Conservation (phyloP, 2,329 filamentous ascomycete species). For the Sporothrix luriei region DNA sequence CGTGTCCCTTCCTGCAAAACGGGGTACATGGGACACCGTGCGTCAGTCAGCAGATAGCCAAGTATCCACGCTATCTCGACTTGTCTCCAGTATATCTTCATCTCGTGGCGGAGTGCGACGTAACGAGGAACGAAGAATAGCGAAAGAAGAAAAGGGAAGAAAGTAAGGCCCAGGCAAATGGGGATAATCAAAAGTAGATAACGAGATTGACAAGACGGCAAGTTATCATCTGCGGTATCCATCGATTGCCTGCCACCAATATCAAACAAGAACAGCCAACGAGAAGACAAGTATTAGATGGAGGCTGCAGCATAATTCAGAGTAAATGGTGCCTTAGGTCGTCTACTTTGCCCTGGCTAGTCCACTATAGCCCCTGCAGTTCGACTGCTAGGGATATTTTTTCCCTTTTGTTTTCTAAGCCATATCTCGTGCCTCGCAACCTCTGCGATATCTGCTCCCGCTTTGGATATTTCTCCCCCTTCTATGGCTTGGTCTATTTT, state of each 20-base stretch:
- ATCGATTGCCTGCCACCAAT: conserved; percentile 2
- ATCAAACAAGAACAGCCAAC: conserved; percentile 10
- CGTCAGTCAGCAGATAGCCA: neutral
- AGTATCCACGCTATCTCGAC: conserved; percentile 12
- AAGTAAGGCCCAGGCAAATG: conserved; percentile 2
- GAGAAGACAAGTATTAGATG: no score
- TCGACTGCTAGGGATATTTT: no score
- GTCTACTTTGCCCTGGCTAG: conserved; percentile 4
- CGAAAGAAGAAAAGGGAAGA: neutral
- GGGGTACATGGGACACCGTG: neutral
- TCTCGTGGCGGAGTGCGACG: neutral
- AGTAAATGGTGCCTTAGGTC: neutral
- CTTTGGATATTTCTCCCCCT: conserved; percentile 1
- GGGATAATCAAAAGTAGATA: neutral
- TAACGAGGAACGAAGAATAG: neutral
- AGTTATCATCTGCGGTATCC: neutral
- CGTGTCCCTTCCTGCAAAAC: neutral
- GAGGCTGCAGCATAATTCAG: no score
- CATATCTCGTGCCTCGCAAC: neutral
- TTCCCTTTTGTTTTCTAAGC: no score
- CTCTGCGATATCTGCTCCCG: neutral
- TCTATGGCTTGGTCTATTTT: neutral
- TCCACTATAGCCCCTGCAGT: neutral
- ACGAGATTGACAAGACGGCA: conserved; percentile 10
- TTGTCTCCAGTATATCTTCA: neutral